phyloP scores from a whole-genome alignment of 495 filamentous ascomycete species.

The Aspergillus taichungensis region DNA sequence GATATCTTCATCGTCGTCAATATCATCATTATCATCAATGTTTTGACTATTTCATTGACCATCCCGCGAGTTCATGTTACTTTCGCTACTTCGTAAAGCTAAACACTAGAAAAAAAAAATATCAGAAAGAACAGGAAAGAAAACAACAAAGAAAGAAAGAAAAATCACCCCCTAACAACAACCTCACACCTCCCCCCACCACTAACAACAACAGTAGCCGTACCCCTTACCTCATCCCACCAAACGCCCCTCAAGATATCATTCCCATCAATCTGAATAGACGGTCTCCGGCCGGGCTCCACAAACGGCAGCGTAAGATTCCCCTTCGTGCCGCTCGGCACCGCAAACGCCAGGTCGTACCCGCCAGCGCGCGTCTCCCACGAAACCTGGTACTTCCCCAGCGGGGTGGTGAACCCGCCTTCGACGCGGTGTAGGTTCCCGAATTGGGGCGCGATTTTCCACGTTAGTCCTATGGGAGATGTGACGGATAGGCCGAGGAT shows the following conservation, averaged over 20 bases:
- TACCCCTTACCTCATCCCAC: constrained; percentile 10
- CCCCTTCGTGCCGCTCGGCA: constrained; percentile 41
- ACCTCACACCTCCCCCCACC: constrained; percentile 24
- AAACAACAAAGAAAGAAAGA: no score
- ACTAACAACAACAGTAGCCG: constrained; percentile 14
- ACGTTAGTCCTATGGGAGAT: constrained; percentile 38
- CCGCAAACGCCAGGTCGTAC: constrained; percentile 27
- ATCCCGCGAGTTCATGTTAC: no score
- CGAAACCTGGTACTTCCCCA: constrained; percentile 42
- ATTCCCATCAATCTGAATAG: constrained; percentile 22
- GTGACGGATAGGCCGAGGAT: constrained; percentile 46
- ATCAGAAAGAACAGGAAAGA: no score
- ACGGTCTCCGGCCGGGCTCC: constrained; percentile 13
- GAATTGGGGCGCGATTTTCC: constrained; percentile 43
- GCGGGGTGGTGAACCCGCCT: constrained; percentile 46
- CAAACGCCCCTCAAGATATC: constrained; percentile 11
- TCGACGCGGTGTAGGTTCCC: constrained; percentile 41
- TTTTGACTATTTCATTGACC: no score
- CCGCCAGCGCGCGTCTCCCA: constrained; percentile 24
- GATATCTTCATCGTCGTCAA: no score
- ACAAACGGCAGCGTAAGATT: constrained; percentile 28
- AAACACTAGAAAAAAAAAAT: no score
- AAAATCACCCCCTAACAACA: constrained; percentile 5
- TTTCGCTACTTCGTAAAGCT: no score
- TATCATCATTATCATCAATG: no score